These are phyloP conservation scores for Candida oleophila DNA, from an alignment of 805 yeast genomes.

Conservation along the genomic window DNA sequence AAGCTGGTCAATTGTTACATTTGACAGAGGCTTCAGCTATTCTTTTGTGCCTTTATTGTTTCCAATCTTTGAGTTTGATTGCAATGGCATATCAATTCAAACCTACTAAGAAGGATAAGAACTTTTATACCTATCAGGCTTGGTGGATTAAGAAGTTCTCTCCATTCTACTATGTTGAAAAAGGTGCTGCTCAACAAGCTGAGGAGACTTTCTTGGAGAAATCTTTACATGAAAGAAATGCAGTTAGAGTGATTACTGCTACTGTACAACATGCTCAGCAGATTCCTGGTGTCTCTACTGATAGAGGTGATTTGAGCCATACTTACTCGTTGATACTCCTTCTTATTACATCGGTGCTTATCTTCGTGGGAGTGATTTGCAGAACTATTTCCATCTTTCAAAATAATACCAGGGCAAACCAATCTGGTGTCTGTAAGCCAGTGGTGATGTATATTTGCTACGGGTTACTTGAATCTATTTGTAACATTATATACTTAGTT, in stretches of 20 bases:
- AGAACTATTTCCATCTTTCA: conserved; percentile 50
- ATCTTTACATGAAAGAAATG: conserved; percentile 20
- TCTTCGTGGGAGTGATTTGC: conserved; percentile 50
- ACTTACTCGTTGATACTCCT: conserved; percentile 50
- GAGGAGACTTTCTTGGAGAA: conserved; percentile 20
- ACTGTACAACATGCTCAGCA: conserved; percentile 21
- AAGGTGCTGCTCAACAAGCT: conserved; percentile 18
- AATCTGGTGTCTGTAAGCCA: conserved; percentile 10
- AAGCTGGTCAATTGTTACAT: conserved; percentile 12
- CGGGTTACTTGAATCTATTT: conserved; percentile 19
- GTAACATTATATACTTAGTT: conserved; percentile 15
- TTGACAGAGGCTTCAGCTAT: conserved; percentile 19
- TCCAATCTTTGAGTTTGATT: conserved; percentile 16
- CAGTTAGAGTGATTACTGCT: conserved; percentile 21
- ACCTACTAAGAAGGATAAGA: conserved; percentile 20
- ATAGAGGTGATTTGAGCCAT: conserved; percentile 46
- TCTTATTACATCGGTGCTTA: conserved; percentile 44
- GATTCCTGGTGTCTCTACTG: conserved; percentile 27
- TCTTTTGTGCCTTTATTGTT: conserved; percentile 13
- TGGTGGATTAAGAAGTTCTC: conserved; percentile 23
- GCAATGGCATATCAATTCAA: conserved; percentile 17
- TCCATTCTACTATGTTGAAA: conserved; percentile 18
- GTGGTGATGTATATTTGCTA: conserved; percentile 13
- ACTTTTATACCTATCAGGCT: conserved; percentile 21
- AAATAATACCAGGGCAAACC: conserved; percentile 12